Percentiles rank a stretch among this genome's conserved stretches.
phyloP scores from a whole-genome alignment of 805 yeast species.

The Blastobotrys chiropterorum region DNA sequence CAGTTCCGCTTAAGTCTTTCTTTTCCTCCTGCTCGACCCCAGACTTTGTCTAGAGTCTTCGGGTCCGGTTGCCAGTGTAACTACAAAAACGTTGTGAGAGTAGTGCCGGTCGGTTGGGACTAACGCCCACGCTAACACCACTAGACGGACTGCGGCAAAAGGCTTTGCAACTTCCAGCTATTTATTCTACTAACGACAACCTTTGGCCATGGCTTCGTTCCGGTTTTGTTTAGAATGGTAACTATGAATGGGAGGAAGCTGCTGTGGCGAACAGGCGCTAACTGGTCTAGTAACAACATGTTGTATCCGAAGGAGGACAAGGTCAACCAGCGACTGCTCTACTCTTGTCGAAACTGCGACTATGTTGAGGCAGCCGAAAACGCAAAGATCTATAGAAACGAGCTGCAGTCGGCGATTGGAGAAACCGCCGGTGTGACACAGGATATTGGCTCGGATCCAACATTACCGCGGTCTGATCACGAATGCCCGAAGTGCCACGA shows the following conservation, averaged over 20 bases:
- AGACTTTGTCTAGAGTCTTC: too few species aligned
- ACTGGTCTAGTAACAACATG: slow-evolving; percentile 72
- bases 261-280: background rate
- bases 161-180: too few species aligned
- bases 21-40: too few species aligned
- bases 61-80: too few species aligned
- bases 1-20: too few species aligned
- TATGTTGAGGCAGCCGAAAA: slow-evolving; percentile 88
- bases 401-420: slow-evolving; percentile 79
- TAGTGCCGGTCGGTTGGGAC: background rate
- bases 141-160: too few species aligned
- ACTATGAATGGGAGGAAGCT: slow-evolving; percentile 15
- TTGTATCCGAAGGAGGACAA: slow-evolving; percentile 94
- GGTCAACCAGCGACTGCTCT: slow-evolving; percentile 63
- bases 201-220: slow-evolving; percentile 69
- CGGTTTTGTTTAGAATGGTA: slow-evolving; percentile 87
- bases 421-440: slow-evolving; percentile 97
- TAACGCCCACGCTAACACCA: background rate
- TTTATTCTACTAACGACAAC: background rate
- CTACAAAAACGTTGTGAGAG: background rate
- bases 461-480: slow-evolving; percentile 90
- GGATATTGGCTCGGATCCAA: slow-evolving; percentile 95
- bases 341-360: slow-evolving; percentile 91
- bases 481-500: slow-evolving; percentile 88
- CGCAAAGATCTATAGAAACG: slow-evolving; percentile 83